Percentiles rank a stretch among this genome's conserved stretches.
Evolutionary conservation across 805 yeast genomes (phyloP).

Genomic region (Candida dajiaensis): DNA sequence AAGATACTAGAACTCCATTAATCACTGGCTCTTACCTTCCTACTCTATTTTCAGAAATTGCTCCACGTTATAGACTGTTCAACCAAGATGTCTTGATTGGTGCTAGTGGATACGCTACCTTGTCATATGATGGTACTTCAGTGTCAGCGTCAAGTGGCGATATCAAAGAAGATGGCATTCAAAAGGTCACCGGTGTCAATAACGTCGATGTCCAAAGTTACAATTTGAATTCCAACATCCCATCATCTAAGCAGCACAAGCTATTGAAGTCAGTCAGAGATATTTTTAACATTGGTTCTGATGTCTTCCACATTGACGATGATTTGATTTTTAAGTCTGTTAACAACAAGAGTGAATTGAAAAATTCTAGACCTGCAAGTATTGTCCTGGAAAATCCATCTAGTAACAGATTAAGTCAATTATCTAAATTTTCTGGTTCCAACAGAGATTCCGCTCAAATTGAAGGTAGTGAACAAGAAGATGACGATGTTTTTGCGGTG

Average conservation of each 20-base stretch:
- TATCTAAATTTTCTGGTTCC: slow-evolving; percentile 21
- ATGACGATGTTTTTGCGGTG: slow-evolving; percentile 28
- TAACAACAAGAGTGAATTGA: slow-evolving; percentile 26
- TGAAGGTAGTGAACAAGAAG: slow-evolving; percentile 23
- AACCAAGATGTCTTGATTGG: slow-evolving; percentile 47
- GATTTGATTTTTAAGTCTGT: slow-evolving; percentile 57
- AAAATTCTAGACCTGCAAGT: slow-evolving; percentile 38
- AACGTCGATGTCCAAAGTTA: slow-evolving; percentile 35
- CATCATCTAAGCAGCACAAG: slow-evolving; percentile 36
- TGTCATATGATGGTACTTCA: not conserved
- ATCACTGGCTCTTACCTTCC: slow-evolving; percentile 61
- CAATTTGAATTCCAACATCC: slow-evolving; percentile 15
- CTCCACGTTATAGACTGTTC: slow-evolving; percentile 52
- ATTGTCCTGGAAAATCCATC: slow-evolving; percentile 42
- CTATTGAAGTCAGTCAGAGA: slow-evolving; percentile 55
- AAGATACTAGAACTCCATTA: slow-evolving; percentile 50
- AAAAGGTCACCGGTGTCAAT: slow-evolving; percentile 38
- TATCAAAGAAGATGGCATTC: slow-evolving; percentile 5
- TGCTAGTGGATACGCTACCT: slow-evolving; percentile 39
- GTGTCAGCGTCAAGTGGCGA: not conserved
- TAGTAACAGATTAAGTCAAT: slow-evolving; percentile 33
- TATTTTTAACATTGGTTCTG: slow-evolving; percentile 54
- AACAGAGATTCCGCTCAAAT: slow-evolving; percentile 22
- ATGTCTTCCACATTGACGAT: slow-evolving; percentile 47
- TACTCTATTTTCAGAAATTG: slow-evolving; percentile 51